phyloP scores from a whole-genome alignment of 129 eudicot species.

The Chrysanthemum makinoi region DNA sequence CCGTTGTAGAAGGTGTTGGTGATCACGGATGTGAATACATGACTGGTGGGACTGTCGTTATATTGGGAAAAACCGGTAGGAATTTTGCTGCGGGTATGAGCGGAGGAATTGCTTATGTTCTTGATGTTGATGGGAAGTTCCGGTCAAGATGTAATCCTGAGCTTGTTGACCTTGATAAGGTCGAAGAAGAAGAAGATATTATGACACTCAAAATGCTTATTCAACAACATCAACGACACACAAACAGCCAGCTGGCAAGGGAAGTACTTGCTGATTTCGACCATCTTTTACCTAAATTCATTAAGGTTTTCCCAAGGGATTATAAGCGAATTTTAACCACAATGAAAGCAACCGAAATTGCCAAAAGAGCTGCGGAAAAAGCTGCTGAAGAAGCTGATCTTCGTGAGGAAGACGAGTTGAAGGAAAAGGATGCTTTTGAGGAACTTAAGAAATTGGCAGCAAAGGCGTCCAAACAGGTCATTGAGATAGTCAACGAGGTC shows the following conservation, averaged over 20 bases:
- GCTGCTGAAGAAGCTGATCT: conserved; percentile 65
- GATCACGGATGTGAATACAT: conserved; percentile 99
- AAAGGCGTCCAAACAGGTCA: conserved; percentile 42
- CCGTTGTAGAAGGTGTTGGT: conserved; percentile 98
- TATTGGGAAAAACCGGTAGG: conserved; percentile 89
- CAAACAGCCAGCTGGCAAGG: conserved; percentile 83
- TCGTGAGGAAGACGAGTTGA: conserved; percentile 64
- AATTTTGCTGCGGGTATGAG: conserved; percentile 99
- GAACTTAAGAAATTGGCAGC: conserved; percentile 87
- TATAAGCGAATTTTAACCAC: conserved; percentile 68
- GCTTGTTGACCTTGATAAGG: conserved; percentile 94
- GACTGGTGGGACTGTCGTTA: conserved; percentile 94
- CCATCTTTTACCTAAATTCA: conserved; percentile 64
- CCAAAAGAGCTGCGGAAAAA: conserved; percentile 51
- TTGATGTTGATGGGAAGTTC: conserved; percentile 72
- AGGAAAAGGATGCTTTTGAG: conserved; percentile 91
- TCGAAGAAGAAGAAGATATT: conserved; percentile 86
- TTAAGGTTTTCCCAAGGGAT: conserved; percentile 94
- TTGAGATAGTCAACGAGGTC: conserved; percentile 19
- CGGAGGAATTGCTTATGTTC: conserved; percentile 94
- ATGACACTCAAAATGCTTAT: conserved; percentile 88
- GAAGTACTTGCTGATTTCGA: conserved; percentile 83
- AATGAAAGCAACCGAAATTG: conserved; percentile 48
- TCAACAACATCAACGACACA: conserved; percentile 93
- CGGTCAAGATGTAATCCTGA: conserved; percentile 75